Percentiles rank a stretch among this genome's conserved stretches.
Evolutionary conservation across 192 early-diverging fungal genomes (phyloP).

Genomic region (Podila epigama): DNA sequence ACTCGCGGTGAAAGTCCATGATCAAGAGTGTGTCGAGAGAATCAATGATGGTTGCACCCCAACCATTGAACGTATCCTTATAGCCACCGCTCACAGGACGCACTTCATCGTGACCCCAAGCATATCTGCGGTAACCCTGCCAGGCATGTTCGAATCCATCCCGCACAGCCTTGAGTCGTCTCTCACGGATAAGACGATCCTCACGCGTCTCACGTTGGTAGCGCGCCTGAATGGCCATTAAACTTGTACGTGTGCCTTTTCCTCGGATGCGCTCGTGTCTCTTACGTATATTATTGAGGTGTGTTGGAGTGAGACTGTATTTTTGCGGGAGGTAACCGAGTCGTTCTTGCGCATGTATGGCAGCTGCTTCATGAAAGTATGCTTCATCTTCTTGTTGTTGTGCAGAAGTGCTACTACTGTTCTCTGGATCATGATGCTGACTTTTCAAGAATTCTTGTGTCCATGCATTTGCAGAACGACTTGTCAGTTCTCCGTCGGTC

Average conservation of each 20-base stretch:
- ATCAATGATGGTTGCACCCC: constrained; percentile 80
- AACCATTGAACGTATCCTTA: constrained; percentile 52
- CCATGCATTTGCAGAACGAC: too few relatives aligned
- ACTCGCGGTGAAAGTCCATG: constrained; percentile 79
- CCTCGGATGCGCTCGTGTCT: not conserved
- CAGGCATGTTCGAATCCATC: constrained; percentile 68
- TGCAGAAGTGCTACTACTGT: too few relatives aligned
- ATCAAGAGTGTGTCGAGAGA: constrained; percentile 83
- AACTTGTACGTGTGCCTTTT: not conserved
- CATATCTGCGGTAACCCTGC: constrained; percentile 74
- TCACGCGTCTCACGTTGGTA: not conserved
- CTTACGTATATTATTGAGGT: not conserved
- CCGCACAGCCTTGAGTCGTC: constrained; percentile 56
- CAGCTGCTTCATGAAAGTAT: not conserved
- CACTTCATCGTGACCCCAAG: constrained; percentile 76
- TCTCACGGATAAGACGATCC: constrained; percentile 1
- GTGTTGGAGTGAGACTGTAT: not conserved
- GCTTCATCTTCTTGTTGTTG: not conserved
- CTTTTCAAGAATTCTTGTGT: too few relatives aligned
- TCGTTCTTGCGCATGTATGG: not conserved
- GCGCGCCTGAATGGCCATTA: not conserved
- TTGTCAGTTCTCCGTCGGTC: too few relatives aligned
- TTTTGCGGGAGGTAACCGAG: not conserved
- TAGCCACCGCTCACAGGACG: constrained; percentile 33
- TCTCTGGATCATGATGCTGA: too few relatives aligned